Percentiles rank a stretch among this genome's conserved stretches.
phyloP scores from a whole-genome alignment of 2,329 filamentous ascomycete species.

The Beauveria sp. region DNA sequence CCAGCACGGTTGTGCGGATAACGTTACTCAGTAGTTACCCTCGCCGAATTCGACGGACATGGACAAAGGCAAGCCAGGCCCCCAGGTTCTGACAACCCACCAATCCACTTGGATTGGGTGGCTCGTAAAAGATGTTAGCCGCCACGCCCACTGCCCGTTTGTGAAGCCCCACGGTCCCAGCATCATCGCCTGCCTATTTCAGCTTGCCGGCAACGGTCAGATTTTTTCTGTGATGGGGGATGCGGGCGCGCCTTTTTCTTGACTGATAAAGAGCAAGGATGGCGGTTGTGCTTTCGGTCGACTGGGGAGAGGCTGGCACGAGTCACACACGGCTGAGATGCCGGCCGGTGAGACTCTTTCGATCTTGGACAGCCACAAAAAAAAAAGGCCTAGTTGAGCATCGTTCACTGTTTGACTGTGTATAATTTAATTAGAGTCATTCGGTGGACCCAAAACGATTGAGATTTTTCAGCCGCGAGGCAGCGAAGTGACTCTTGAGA shows the following conservation, averaged over 20 bases:
- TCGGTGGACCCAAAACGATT: neutral
- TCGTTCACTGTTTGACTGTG: neutral
- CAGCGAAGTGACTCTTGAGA: neutral
- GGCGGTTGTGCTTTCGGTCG: no score
- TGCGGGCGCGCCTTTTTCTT: neutral
- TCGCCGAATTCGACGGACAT: no score
- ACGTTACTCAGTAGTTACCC: no score
- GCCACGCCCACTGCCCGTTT: slow-evolving; percentile 3
- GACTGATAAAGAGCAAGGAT: neutral
- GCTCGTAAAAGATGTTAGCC: neutral
- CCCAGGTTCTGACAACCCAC: neutral
- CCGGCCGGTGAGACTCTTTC: no score
- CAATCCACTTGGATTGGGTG: neutral
- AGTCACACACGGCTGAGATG: neutral
- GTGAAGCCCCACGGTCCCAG: neutral
- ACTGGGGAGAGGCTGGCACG: neutral
- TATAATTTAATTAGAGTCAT: neutral
- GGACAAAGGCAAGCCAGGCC: no score
- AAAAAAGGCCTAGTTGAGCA: neutral
- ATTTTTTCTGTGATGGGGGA: neutral
- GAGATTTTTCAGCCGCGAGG: neutral
- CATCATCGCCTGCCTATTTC: slow-evolving; percentile 4
- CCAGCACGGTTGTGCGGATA: no score
- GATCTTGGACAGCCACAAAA: no score
- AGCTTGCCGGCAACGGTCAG: neutral